Conservation (phyloP, 75 land plant species). For the Pinus albicaulis region DNA sequence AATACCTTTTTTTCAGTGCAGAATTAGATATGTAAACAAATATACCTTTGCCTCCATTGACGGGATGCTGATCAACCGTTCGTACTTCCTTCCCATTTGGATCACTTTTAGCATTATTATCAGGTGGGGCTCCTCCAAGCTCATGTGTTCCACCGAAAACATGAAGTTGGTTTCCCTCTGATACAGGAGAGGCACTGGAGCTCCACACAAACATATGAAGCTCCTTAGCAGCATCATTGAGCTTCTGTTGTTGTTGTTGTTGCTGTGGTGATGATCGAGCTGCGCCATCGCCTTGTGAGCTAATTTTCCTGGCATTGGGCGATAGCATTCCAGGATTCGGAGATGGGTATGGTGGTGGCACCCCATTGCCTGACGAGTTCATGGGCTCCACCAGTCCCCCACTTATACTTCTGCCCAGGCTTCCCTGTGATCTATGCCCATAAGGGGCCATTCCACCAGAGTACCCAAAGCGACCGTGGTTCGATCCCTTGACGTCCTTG, state of each 20-base stretch:
- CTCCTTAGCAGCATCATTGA: slow-evolving; percentile 54
- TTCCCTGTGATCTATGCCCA: slow-evolving; percentile 9
- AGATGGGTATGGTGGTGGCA: slow-evolving; percentile 1
- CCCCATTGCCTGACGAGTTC: not conserved
- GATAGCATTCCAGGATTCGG: slow-evolving; percentile 7
- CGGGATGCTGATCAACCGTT: not conserved
- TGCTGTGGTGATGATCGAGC: slow-evolving; percentile 1
- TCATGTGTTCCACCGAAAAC: slow-evolving; percentile 51
- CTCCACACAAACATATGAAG: slow-evolving; percentile 99
- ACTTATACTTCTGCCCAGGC: not conserved
- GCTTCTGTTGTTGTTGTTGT: not conserved
- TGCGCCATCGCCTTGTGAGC: not conserved
- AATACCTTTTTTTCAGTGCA: not conserved
- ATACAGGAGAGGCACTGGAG: slow-evolving; percentile 95
- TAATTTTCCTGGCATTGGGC: not conserved
- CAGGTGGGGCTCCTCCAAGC: slow-evolving; percentile 25
- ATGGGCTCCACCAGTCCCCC: not conserved
- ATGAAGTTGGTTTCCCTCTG: slow-evolving; percentile 50
- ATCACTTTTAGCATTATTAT: slow-evolving; percentile 5
- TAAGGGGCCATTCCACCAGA: not conserved
- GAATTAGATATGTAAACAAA: not conserved
- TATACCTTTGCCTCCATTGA: slow-evolving; percentile 2
- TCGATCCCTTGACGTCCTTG: slow-evolving; percentile 8
- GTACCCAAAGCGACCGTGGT: slow-evolving; percentile 2
- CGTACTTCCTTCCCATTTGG: not conserved